A percentile compares a stretch with the other conserved stretches of the same genome.
phyloP scores from a whole-genome alignment of 83 land plant species.

The Picea mariana region DNA sequence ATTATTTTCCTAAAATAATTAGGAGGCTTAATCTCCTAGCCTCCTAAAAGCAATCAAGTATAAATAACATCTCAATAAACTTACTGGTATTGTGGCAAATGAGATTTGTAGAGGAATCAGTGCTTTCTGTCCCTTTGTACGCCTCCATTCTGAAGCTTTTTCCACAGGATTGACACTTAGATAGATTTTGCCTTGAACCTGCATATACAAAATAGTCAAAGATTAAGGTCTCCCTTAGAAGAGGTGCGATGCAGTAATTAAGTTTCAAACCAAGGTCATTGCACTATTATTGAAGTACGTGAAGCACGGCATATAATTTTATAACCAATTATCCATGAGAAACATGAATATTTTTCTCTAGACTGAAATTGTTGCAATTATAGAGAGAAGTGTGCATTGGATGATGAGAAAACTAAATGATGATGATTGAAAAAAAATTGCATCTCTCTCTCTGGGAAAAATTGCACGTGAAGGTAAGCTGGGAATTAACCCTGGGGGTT shows the following conservation, averaged over 20 bases:
- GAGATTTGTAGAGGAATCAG: slow-evolving; percentile 35
- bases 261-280: too few species aligned
- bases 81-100: slow-evolving; percentile 32
- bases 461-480: too few species aligned
- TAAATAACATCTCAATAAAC: not conserved
- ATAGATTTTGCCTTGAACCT: slow-evolving; percentile 44
- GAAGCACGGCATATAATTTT: too few species aligned
- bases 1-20: not conserved
- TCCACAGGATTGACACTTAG: slow-evolving; percentile 27
- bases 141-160: slow-evolving; percentile 47
- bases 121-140: slow-evolving; percentile 34
- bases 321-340: too few species aligned
- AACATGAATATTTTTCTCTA: too few species aligned
- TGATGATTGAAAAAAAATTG: too few species aligned
- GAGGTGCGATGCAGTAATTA: not conserved
- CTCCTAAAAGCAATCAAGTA: not conserved
- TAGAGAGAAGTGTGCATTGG: too few species aligned
- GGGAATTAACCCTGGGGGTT: too few species aligned
- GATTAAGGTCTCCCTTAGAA: not conserved
- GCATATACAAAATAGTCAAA: slow-evolving; percentile 4
- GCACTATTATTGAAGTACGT: too few species aligned
- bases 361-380: too few species aligned
- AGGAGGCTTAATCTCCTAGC: not conserved
- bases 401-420: too few species aligned
- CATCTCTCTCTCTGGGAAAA: too few species aligned